Evolutionary conservation across 805 yeast species (phyloP), one percentile per base, ranked within the genome.

Genomic region (Candida schatavii): DNA sequence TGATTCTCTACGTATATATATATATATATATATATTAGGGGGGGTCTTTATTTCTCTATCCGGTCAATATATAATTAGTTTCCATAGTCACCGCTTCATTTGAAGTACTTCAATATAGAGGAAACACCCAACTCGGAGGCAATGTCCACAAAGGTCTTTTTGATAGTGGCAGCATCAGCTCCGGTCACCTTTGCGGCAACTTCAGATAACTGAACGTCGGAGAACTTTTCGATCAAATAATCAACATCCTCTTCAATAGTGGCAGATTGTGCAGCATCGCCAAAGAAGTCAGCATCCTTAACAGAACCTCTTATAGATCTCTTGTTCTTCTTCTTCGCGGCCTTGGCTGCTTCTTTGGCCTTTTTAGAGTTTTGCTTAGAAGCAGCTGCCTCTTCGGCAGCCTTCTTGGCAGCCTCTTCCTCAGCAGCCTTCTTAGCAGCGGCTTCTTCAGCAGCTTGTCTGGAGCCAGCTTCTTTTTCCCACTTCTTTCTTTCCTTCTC

Each of bases 381-480:
- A 40, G 71, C 64, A 47, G 82, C 80, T 22, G 78, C 81, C 47
- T 79, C 85, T 45, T 78, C 90, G 39, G 82, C 95, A 47, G 85
- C 93, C 60, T 80, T 82, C 51, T 79, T 81, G 55, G 81, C 81
- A 52, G 85, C 87, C 50, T 73, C 81, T 59, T 88, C 97, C 57
- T 86, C 98, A 40, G 85, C 95, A 55, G 86, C 97, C 62, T 83
- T 84, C 70, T 83, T 84, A 44, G 80, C 81, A 63, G 85, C 83
- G 39, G 91, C 95, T 61, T 78, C 85, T 68, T 88, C 99, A 47
- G 96, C 97, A 50, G 95, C 98, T 64, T 88, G 83, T 76, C 98
- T 86, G 25, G 95, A 81, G 55, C 97, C 98, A 41, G 98, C 96
- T 68, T 90, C 98, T 66, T 83, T 86, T 68, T 93, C 98, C 98